Evolutionary conservation across 2,329 filamentous ascomycete genomes (phyloP), one percentile per base, ranked within the genome.

Genomic region (Pseudocercospora macadamiae): DNA sequence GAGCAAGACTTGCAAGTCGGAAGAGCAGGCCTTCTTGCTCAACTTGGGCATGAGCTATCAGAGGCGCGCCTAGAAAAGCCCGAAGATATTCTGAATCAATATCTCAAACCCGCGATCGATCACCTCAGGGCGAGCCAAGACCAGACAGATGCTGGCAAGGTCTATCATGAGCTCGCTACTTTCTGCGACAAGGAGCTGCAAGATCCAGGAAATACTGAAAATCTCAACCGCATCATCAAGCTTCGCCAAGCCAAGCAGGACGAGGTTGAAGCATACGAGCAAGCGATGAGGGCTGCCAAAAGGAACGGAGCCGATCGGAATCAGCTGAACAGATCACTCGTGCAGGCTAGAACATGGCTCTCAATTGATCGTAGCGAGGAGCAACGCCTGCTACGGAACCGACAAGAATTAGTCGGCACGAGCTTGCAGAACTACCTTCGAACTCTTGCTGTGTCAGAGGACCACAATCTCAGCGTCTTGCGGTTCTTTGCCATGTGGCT

Each of bases 141-240:
- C 26, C 47, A 49, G 26, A 47, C 4, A 26, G 25, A 49, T 12
- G 90, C 93, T 2, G 92, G 93, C 1, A 84, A 91, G 65, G 95
- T 97, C 0, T 97, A 92, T 69, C 92, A 97, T 71, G 91, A 96
- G 68, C 97, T 97, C 73, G 95, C 96, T 23, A 84, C 87, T 52
- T 99, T 99, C 72, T 99, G 96, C 69, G 93, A 99, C 72, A 87
- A 92, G 69, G 95, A 99, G 72, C 80, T 99, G 8, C 90, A 96
- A 68, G 93, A 93, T 69, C 84, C 89, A 0, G 91, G 96, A 66
- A 86, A 88, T 30, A 78, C 93, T 1, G 91, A 96, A 72, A 95
- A 99, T 68, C 85, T 96, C 60, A 85, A 86, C 26, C 87, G 95
- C 45, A 83, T 97, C 39, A 85, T 90, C 70, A 91, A 86, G 66